phyloP scores from a whole-genome alignment of 805 yeast genomes.

The Kodamaea laetipori region DNA sequence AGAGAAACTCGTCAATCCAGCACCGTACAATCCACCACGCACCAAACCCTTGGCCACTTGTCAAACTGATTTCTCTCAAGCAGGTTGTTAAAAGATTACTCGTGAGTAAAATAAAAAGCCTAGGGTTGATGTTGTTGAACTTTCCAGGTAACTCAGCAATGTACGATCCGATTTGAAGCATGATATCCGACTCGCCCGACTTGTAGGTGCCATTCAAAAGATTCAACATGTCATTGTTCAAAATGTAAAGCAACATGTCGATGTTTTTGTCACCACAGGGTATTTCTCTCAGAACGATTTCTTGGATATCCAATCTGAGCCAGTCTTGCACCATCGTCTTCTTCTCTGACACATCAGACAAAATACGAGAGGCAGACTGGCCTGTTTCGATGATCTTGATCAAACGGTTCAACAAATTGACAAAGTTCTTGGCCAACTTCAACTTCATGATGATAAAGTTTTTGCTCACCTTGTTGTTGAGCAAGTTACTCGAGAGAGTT shows the following conservation, averaged over 20 bases:
- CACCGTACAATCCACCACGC: slow-evolving; percentile 78
- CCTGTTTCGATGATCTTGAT: slow-evolving; percentile 57
- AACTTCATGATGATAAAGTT: slow-evolving; percentile 54
- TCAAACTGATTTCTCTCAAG: slow-evolving; percentile 60
- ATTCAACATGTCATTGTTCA: slow-evolving; percentile 30
- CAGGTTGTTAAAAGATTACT: slow-evolving; percentile 59
- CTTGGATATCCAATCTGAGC: slow-evolving; percentile 51
- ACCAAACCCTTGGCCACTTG: slow-evolving; percentile 61
- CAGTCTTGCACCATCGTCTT: slow-evolving; percentile 60
- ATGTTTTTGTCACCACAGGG: slow-evolving; percentile 47
- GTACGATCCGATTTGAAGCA: slow-evolving; percentile 26
- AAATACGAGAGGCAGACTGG: slow-evolving; percentile 48
- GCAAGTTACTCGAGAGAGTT: slow-evolving; percentile 41
- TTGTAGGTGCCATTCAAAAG: slow-evolving; percentile 12
- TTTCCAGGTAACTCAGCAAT: slow-evolving; percentile 45
- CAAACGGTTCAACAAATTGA: slow-evolving; percentile 54
- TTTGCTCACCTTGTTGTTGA: slow-evolving; percentile 47
- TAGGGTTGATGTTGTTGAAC: slow-evolving; percentile 55
- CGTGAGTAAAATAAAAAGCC: slow-evolving; percentile 54
- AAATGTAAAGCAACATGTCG: slow-evolving; percentile 32
- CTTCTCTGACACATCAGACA: slow-evolving; percentile 45
- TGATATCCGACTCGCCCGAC: slow-evolving; percentile 10
- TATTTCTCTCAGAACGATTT: slow-evolving; percentile 49
- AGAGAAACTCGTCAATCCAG: slow-evolving; percentile 75
- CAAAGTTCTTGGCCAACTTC: slow-evolving; percentile 54